These are phyloP conservation scores for Apiotrichum veenhuisii DNA, from an alignment of 1,284 basidiomycete genomes.

Conservation along the genomic window DNA sequence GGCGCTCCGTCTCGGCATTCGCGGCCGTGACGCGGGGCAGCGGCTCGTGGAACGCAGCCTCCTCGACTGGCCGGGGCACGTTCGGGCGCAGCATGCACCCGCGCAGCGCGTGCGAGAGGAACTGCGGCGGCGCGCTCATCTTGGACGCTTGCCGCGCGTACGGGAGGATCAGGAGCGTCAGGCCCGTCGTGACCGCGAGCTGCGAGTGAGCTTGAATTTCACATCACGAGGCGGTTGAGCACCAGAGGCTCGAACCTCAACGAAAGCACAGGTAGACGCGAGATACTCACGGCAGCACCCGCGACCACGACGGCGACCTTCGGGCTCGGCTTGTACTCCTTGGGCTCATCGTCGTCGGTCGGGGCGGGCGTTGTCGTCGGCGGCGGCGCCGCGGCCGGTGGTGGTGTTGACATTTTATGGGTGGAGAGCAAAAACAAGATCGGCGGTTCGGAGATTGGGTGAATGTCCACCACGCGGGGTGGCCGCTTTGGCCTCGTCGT, in stretches of 20 bases:
- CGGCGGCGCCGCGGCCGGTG: not conserved
- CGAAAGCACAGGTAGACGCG: not conserved
- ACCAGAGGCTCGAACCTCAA: not conserved
- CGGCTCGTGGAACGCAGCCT: constrained; percentile 1
- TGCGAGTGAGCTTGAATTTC: constrained; percentile 18
- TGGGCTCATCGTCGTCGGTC: constrained; percentile 5
- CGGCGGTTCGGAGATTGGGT: not conserved
- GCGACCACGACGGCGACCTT: constrained; percentile 40
- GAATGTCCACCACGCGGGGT: too few species aligned
- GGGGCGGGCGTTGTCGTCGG: not conserved
- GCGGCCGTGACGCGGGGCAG: not conserved
- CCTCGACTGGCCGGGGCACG: not conserved
- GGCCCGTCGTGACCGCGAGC: constrained; percentile 38
- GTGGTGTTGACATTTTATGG: not conserved
- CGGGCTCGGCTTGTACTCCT: constrained; percentile 25
- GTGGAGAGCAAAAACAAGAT: not conserved
- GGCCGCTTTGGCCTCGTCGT: too few species aligned
- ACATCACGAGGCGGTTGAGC: too few species aligned
- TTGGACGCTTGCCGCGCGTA: constrained; percentile 35
- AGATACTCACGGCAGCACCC: constrained; percentile 36
- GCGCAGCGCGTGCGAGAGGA: constrained; percentile 25
- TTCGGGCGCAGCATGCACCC: constrained; percentile 1
- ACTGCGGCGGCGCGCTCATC: constrained; percentile 23
- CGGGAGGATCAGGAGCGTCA: constrained; percentile 36
- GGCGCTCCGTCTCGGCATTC: not conserved